These are phyloP conservation scores for Dissophora ornata DNA, from an alignment of 192 early-diverging fungal genomes.

Conservation along the genomic window DNA sequence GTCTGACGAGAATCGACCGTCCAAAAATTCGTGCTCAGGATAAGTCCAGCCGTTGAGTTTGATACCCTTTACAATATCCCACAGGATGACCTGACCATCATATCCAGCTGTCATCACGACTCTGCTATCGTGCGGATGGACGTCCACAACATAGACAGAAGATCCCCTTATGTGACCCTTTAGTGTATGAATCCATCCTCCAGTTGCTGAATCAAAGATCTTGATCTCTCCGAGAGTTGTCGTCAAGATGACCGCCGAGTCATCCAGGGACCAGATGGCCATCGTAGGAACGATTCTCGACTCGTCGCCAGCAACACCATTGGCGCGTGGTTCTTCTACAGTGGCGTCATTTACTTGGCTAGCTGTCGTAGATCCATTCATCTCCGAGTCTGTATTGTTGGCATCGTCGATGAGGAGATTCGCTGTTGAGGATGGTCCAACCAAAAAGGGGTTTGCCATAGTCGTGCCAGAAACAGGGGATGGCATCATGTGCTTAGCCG, in stretches of 20 bases:
- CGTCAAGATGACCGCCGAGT: constrained; percentile 72
- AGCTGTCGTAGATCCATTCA: constrained; percentile 26
- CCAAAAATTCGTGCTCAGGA: constrained; percentile 68
- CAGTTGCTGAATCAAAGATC: constrained; percentile 75
- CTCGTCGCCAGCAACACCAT: constrained; percentile 12
- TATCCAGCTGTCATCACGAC: constrained; percentile 84
- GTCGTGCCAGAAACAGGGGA: constrained; percentile 22
- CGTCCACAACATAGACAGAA: constrained; percentile 79
- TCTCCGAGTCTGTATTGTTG: constrained; percentile 42
- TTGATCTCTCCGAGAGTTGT: constrained; percentile 73
- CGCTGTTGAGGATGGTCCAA: not conserved
- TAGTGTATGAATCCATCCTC: constrained; percentile 63
- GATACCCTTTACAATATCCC: constrained; percentile 75
- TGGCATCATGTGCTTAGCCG: constrained; percentile 50
- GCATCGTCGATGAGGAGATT: constrained; percentile 19
- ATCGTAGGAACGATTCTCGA: constrained; percentile 56
- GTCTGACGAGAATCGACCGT: constrained; percentile 80
- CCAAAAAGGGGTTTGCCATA: constrained; percentile 16
- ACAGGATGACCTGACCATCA: constrained; percentile 84
- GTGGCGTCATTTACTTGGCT: constrained; percentile 13
- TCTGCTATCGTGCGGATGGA: constrained; percentile 78
- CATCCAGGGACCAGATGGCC: constrained; percentile 80
- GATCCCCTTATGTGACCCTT: constrained; percentile 63
- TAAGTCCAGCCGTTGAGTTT: constrained; percentile 66
- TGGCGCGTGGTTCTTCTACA: not conserved